phyloP scores from a whole-genome alignment of 2,329 filamentous ascomycete genomes.

The Lecanicillium sp. region DNA sequence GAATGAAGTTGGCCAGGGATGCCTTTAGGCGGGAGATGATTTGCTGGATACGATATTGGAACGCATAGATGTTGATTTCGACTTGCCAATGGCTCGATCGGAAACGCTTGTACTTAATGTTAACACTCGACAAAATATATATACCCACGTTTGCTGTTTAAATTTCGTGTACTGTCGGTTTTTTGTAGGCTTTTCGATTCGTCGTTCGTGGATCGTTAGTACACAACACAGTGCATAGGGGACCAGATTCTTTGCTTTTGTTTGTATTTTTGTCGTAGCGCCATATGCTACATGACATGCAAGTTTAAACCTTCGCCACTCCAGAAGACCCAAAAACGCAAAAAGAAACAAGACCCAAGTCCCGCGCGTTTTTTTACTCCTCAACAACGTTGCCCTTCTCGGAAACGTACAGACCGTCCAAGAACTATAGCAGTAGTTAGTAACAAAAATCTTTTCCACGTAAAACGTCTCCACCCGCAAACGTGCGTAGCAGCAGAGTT shows the following conservation, averaged over 20 bases:
- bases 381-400: constrained; percentile 94
- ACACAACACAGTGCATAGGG: too few relatives aligned
- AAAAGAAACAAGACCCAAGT: constrained; percentile 36
- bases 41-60: not conserved
- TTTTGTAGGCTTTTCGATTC: too few relatives aligned
- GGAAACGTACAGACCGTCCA: constrained; percentile 99
- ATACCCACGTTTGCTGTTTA: not conserved
- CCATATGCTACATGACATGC: constrained; percentile 51
- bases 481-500: not conserved
- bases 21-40: too few relatives aligned
- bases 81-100: too few relatives aligned
- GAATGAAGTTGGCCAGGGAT: not conserved
- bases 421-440: constrained; percentile 57
- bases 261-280: constrained; percentile 31
- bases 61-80: too few relatives aligned
- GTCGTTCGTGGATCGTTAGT: too few relatives aligned
- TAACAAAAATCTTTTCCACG: too few relatives aligned
- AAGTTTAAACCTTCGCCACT: constrained; percentile 55
- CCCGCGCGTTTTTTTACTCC: constrained; percentile 40
- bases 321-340: constrained; percentile 53
- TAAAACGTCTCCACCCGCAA: too few relatives aligned
- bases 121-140: not conserved
- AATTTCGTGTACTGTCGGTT: too few relatives aligned
- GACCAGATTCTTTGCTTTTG: constrained; percentile 33
- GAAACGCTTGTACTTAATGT: too few relatives aligned